Evolutionary conservation across 768 basidiomycete species (phyloP), one percentile per base, ranked within the genome.

Genomic region (Trametes meyenii): DNA sequence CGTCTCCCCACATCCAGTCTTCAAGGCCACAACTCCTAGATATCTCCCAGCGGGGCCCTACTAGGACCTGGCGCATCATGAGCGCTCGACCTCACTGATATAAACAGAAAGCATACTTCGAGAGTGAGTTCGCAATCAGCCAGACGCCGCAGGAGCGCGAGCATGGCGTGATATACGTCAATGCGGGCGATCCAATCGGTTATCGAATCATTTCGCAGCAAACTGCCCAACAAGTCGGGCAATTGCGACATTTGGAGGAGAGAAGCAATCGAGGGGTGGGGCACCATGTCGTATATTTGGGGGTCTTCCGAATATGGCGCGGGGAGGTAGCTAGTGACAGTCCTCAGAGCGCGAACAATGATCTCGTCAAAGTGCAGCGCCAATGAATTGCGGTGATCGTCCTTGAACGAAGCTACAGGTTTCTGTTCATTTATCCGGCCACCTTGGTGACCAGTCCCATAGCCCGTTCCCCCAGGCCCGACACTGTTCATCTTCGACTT

Each of bases 191-290:
- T 77, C 83, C 84, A 85, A 63, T 85, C 83, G 2, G 74, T 78
- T 5, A 85, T 78, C 0, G 81, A 81, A 69, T 85, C 84, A 66
- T 85, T 85, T 14, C 83, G 74, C n/a, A 85, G 73, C 10, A 85
- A 75, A 29, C 65, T 70, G 3, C 71, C 78, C 23, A 84, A 74
- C 7, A 81, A 65, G 23, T 78, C 77, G 2, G 83, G 79, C 16
- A 84, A 64, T 59, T 80, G 77, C 4, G 83, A 84, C 14, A 79
- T 66, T 29, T 73, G 70, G 13, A 84, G 68, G 43, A 84, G 66
- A 21, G 73, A 66, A 0, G 74, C 75, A 26, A 83, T 75, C 17
- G 79, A 78, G 3, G 74, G 54, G 65, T 85, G 81, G 0, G 83
- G 83, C 2, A 85, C 70, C 58, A 83, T 69, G 67, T 84, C 83